Evolutionary conservation across 192 early-diverging fungal genomes (phyloP).

Genomic region (Thoreauomyces humboldtii): DNA sequence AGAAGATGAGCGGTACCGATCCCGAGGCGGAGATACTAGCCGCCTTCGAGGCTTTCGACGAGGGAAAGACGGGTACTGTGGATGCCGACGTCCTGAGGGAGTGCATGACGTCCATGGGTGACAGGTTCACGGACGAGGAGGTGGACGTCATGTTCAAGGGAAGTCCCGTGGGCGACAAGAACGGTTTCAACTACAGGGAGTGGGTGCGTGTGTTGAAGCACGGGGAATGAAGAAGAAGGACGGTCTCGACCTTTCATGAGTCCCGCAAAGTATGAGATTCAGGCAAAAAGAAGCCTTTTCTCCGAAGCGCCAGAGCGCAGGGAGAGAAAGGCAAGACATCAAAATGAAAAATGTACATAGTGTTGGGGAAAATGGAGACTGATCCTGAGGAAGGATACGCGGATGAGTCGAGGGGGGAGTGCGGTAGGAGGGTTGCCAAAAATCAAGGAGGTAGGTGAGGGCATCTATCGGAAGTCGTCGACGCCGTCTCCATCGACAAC

Average conservation of each 20-base stretch:
- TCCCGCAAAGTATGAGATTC: too few relatives aligned
- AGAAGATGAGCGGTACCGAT: conserved; percentile 89
- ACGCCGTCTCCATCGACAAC: conserved; percentile 28
- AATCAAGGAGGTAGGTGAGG: background rate
- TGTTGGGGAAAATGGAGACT: background rate
- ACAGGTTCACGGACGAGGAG: conserved; percentile 89
- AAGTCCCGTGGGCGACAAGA: conserved; percentile 69
- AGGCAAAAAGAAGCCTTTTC: too few relatives aligned
- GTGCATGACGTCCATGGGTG: conserved; percentile 87
- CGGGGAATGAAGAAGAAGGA: conserved; percentile 63
- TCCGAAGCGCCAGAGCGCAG: too few relatives aligned
- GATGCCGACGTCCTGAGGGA: conserved; percentile 77
- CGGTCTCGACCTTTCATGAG: too few relatives aligned
- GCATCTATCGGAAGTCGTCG: conserved; percentile 18
- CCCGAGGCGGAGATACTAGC: conserved; percentile 85
- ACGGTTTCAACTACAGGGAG: conserved; percentile 86
- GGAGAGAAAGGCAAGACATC: too few relatives aligned
- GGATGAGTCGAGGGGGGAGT: background rate
- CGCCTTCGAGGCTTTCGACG: conserved; percentile 94
- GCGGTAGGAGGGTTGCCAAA: background rate
- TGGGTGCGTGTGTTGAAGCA: conserved; percentile 93
- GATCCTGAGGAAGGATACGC: background rate
- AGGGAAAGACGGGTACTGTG: conserved; percentile 75
- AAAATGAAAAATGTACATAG: background rate
- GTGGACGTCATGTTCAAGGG: conserved; percentile 94